Evolutionary conservation across 140 eudicot genomes (phyloP), one percentile per base, ranked within the genome.

Genomic region (Senecio squalidus): DNA sequence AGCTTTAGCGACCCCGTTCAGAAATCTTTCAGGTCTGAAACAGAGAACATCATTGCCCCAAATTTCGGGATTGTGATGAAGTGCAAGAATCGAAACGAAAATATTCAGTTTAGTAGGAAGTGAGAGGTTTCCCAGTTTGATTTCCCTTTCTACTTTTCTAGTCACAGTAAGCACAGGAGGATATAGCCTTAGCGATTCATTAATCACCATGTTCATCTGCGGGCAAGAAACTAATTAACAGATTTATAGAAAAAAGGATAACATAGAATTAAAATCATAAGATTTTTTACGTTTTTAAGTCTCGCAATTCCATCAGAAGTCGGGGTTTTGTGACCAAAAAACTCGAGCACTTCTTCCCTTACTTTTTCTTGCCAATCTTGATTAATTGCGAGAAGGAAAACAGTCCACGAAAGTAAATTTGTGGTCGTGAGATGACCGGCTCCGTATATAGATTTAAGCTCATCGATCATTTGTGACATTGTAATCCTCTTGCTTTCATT

Each of bases 381-480:
- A 72, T 78, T 54, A 33, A 62, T 67, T 30, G 83, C 83, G 18
- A 83, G 77, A 59, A 83, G 86, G 30, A 79, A 74, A 51, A 65
- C 63, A 2, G 81, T 83, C 83, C 81, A 83, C 0, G 91, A 67
- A 30, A 83, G 83, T 43, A 83, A 70, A 83, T 61, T 79, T 6
- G 76, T 79, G 15, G 91, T 83, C 23, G 83, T 83, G 39, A 75
- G 72, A 79, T 83, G 91, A 20, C 91, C 86, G 27, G 91, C 91
- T 31, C 79, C 78, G 7, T 72, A 83, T 22, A 79, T 44, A 9
- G 82, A 41, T 56, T 70, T 83, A 62, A 77, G 52, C 70, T 79
- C 91, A 14, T 83, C 83, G 5, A 79, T 70, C 78, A 83, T 62
- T 57, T 83, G 83, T 8, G 58, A 80, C 2, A 74, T 1, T 6